Evolutionary conservation across 768 basidiomycete species (phyloP).

Genomic region (Lyophyllum shimeji): DNA sequence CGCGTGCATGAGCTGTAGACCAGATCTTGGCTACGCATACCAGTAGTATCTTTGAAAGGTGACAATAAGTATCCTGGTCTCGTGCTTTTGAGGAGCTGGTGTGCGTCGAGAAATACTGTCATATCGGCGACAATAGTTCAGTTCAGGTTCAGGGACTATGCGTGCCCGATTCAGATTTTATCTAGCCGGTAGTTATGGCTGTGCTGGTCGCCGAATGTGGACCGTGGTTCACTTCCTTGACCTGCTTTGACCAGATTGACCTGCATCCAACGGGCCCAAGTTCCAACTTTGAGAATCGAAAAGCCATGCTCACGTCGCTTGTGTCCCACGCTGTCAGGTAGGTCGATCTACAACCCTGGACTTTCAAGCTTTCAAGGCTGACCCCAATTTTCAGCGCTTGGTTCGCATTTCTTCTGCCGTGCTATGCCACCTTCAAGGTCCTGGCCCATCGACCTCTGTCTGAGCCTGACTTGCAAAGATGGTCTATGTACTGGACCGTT

Average conservation of each 20-base stretch:
- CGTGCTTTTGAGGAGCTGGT: too few relatives aligned
- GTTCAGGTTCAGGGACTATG: not conserved
- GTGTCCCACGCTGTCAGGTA: conserved; percentile 4
- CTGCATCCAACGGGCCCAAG: not conserved
- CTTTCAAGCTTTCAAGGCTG: not conserved
- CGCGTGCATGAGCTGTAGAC: too few relatives aligned
- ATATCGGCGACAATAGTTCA: too few relatives aligned
- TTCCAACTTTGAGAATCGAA: too few relatives aligned
- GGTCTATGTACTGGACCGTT: conserved; percentile 65
- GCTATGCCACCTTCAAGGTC: conserved; percentile 67
- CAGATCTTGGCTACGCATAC: too few relatives aligned
- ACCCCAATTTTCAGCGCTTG: conserved; percentile 47
- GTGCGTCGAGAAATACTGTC: too few relatives aligned
- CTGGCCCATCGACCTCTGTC: conserved; percentile 50
- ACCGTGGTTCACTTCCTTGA: not conserved
- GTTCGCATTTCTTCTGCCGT: conserved; percentile 68
- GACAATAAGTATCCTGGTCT: too few relatives aligned
- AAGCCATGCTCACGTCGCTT: conserved; percentile 1
- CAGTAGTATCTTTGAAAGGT: too few relatives aligned
- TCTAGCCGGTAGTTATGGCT: not conserved
- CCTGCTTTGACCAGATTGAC: conserved; percentile 11
- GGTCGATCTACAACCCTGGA: not conserved
- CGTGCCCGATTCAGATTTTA: not conserved
- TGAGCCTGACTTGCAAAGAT: conserved; percentile 54
- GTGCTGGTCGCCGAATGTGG: too few relatives aligned